Evolutionary conservation across 2,329 filamentous ascomycete species (phyloP).

Genomic region (Madurella mycetomatis): DNA sequence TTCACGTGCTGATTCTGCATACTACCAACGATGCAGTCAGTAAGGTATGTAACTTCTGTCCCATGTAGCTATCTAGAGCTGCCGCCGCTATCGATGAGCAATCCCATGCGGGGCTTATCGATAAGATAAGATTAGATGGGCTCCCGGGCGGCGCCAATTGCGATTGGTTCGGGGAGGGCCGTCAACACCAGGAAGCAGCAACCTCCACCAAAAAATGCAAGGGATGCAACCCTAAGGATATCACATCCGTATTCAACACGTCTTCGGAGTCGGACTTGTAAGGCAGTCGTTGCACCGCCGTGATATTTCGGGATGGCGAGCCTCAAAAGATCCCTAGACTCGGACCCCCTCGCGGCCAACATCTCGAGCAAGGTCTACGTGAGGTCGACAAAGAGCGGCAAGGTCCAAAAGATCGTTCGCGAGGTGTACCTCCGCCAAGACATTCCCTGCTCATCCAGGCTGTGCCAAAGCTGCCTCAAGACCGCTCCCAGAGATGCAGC

Average conservation of each 20-base stretch:
- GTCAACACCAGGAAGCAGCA: background rate
- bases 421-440: slow-evolving; percentile 95
- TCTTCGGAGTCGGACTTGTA: too few relatives aligned
- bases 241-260: too few relatives aligned
- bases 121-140: slow-evolving; percentile 4
- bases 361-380: slow-evolving; percentile 96
- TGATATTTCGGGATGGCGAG: slow-evolving; percentile 51
- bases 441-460: slow-evolving; percentile 90
- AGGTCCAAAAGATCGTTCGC: slow-evolving; percentile 97
- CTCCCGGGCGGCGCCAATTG: background rate
- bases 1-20: too few relatives aligned
- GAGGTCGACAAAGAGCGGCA: slow-evolving; percentile 88
- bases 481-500: slow-evolving; percentile 74
- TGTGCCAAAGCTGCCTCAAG: slow-evolving; percentile 73
- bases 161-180: slow-evolving; percentile 1
- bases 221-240: background rate
- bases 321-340: slow-evolving; percentile 54
- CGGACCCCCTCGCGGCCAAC: slow-evolving; percentile 58
- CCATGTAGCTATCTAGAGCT: background rate
- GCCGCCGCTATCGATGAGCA: background rate
- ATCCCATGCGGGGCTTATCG: slow-evolving; percentile 1
- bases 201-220: slow-evolving; percentile 1
- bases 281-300: background rate
- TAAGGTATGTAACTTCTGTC: background rate
- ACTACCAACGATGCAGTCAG: background rate